Conservation (phyloP, 2,329 filamentous ascomycete species). For the Onygenales sp. region DNA sequence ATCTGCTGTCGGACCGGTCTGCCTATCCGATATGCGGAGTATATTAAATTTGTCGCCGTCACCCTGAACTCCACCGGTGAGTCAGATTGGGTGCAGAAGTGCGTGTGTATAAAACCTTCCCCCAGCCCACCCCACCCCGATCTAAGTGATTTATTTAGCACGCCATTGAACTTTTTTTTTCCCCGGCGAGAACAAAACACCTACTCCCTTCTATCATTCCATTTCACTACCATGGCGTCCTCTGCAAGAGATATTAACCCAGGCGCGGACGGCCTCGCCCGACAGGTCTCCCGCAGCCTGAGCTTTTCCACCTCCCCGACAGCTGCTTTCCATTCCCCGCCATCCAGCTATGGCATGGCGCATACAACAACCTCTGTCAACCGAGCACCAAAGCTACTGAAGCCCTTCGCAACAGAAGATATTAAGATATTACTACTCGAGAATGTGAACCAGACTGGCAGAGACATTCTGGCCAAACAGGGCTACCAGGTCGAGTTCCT, state of each 20-base stretch:
- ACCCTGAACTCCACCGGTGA: neutral
- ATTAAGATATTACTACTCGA: slow-evolving; percentile 94
- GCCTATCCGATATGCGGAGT: neutral
- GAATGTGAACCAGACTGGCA: slow-evolving; percentile 87
- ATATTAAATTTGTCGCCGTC: neutral
- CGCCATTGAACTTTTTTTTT: neutral
- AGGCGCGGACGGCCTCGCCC: slow-evolving; percentile 18
- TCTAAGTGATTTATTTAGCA: neutral
- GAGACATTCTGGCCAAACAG: slow-evolving; percentile 70
- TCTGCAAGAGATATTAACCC: slow-evolving; percentile 27
- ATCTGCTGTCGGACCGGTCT: no score
- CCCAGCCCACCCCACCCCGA: neutral
- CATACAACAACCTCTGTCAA: slow-evolving; percentile 35
- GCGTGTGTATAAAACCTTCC: neutral
- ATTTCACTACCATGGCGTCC: slow-evolving; percentile 17
- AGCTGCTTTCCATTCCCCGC: slow-evolving; percentile 64
- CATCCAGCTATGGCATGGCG: slow-evolving; percentile 51
- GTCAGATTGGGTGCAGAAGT: neutral
- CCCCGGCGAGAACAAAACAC: neutral
- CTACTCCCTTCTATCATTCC: slow-evolving; percentile 2
- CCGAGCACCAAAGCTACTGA: slow-evolving; percentile 58
- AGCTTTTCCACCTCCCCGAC: slow-evolving; percentile 67
- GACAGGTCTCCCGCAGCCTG: slow-evolving; percentile 49
- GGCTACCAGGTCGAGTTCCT: slow-evolving; percentile 93
- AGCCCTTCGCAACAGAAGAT: slow-evolving; percentile 91